These are phyloP conservation scores for Pythium pyrilobum DNA, from an alignment of 352 stramenopile species.

Conservation along the genomic window DNA sequence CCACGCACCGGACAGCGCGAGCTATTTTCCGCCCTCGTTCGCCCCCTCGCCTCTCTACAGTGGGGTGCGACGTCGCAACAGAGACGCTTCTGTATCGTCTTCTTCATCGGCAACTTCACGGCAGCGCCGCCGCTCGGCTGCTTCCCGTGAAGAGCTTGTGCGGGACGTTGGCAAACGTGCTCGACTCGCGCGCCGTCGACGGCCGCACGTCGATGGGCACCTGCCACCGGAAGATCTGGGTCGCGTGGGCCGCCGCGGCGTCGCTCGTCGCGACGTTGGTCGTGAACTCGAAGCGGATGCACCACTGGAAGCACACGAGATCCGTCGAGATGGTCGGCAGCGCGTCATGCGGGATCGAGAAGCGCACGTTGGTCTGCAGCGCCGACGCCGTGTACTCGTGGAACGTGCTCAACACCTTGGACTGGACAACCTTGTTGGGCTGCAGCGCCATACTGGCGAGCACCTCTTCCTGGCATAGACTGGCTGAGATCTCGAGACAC, in stretches of 20 bases:
- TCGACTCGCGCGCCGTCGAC: slow-evolving; percentile 22
- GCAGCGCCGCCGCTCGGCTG: slow-evolving; percentile 21
- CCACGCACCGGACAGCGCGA: too few relatives aligned
- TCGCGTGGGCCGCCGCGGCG: not conserved
- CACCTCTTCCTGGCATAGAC: slow-evolving; percentile 46
- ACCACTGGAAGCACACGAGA: slow-evolving; percentile 56
- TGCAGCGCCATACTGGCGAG: slow-evolving; percentile 48
- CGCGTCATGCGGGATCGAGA: slow-evolving; percentile 51
- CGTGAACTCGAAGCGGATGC: slow-evolving; percentile 60
- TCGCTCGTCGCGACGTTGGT: slow-evolving; percentile 16
- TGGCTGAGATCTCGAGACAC: slow-evolving; percentile 42
- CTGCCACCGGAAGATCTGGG: slow-evolving; percentile 51
- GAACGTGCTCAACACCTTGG: slow-evolving; percentile 40
- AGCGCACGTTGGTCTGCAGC: slow-evolving; percentile 51
- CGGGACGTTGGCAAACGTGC: slow-evolving; percentile 42
- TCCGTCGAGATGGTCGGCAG: slow-evolving; percentile 51
- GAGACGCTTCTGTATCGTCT: too few relatives aligned
- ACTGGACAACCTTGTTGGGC: slow-evolving; percentile 46
- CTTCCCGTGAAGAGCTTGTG: slow-evolving; percentile 50
- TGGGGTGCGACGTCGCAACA: too few relatives aligned
- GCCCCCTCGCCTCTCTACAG: too few relatives aligned
- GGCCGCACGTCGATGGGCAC: slow-evolving; percentile 46
- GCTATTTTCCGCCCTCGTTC: too few relatives aligned
- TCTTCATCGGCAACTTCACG: not conserved
- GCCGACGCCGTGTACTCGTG: slow-evolving; percentile 37